Base-by-base conservation (phyloP, 208 protist species). In the Acanthamoeba castellanii region DNA sequence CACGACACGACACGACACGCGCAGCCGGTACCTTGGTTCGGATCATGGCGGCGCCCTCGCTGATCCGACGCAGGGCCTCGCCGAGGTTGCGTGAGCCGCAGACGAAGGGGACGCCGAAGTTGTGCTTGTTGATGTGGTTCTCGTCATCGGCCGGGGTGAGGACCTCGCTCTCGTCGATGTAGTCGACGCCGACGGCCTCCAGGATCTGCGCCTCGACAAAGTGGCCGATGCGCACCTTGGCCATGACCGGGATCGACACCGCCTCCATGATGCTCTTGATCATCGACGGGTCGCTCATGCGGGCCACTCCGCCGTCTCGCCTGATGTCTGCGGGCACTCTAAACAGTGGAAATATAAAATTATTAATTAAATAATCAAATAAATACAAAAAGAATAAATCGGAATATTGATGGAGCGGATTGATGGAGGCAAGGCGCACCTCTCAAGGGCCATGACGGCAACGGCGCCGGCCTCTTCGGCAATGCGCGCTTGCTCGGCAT, bases 151-250 rank as follows among this genome's bases (percentile, higher is more conserved):
- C 98, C n/a, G 96, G 96, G 1, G 98, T 98, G 22, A 98, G 94
- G 27, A 98, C 98, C 95, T 99, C 98, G 74, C 84, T 96, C 95
- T 99, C 98, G 78, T 99, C 98, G 70, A 99, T 98, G 96, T 98
- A 99, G 93, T 98, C 98, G 2, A 98, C 91, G 27, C 96, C 98
- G 50, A 99, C 64, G 42, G 93, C 74, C 81, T 99, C 55, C 14
- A 98, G 95, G 45, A 98, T 98, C 85, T 98, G 97, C 0, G 98
- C 98, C 93, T 98, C 98, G 27, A 97, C 97, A 96, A 98, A 98
- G 93, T 99, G 98, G 20, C 98, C 98, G 85, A 99, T 98, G 52
- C 98, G 96, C 32, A 93, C 94, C 96, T 99, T 98, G 59, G 98
- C 98, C 98, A 98, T 98, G 14, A 98, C 98, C 6, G 90, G 90